Evolutionary conservation across 108 stramenopile genomes (phyloP), one percentile per base, ranked within the genome.

Genomic region (Cyclostephanos invisitatus): DNA sequence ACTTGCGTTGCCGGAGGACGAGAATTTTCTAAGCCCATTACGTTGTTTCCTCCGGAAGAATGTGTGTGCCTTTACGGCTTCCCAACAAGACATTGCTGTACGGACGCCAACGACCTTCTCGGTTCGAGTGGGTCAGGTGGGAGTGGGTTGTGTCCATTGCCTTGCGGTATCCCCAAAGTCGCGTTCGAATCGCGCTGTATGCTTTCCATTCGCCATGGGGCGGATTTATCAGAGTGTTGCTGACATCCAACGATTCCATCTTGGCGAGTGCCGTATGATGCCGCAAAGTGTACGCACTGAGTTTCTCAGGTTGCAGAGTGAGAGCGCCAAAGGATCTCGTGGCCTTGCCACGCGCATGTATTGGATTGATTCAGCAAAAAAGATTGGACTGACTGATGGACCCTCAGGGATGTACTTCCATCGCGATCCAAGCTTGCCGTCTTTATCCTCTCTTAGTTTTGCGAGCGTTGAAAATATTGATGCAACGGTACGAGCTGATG

Each of bases 171-270:
- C 89, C 14, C 82, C 94, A 10, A 95, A 93, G 62, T 58, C 69
- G 47, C 77, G 94, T 28, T 86, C 91, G 8, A 95, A 95, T 66
- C 63, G 94, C 50, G 91, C 94, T 2, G 94, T 91, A 14, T 95
- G 94, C 67, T 95, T 95, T 61, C 94, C 94, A 8, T 95, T 92
- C 71, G 88, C 90, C 15, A 84, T 95, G 47, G 80, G 74, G n/a
- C 67, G 94, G 27, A 95, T 95, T 71, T 95, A 95, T 61, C 94
- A 95, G 74, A 87, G 88, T 7, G 94, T 95, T 62, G 89, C 94
- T 8, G 94, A 95, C 69, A 95, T 95, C 54, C 94, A 95, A 56
- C 80, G 94, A 35, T 95, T 93, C 70, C 94, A 95, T 72, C 70
- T 95, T 22, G 80, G 82, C 14, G 94, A 93, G 67, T 95, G 94